Base-by-base conservation (phyloP, 2,329 filamentous ascomycete species). In the Fusarium xylarioides region DNA sequence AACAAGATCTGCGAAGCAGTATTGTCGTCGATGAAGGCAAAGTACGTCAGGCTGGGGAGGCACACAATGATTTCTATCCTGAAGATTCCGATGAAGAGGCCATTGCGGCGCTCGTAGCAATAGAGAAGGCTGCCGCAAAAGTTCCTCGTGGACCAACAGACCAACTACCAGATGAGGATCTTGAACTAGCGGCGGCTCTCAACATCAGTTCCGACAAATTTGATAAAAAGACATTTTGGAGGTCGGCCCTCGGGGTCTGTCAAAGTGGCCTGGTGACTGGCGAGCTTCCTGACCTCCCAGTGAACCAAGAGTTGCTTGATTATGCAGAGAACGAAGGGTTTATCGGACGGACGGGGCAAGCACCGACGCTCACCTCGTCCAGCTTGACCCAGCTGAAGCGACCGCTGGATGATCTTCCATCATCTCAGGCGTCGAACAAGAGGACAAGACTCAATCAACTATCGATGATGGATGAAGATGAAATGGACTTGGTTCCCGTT, bases 1-100 rank as follows among this genome's bases (percentile, higher is more conserved):
- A 75, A 10, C 68, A 75, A 2, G 80, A 84, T 54, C 81, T 81
- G 4, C 49, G 79, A 12, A 84, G 82, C 67, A 88, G 85, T 67
- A 85, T 91, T 47, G 84, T 91, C 28, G 90, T 94, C 10, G 91
- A 95, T 74, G 91, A 94, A 74, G 83, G 84, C 35, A 86, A 85
- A 28, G 89, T 91, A 32, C 80, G 86, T 12, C 80, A 83, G 60
- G 76, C 82, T 34, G 81, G 84, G n/a, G 80, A 86, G 47, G 83
- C 85, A 2, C 82, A 87, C n/a, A 84, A 87, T 28, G 83, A 85
- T 11, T 74, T 83, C n/a, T 86, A 85, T 58, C 80, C 83, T 3
- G 84, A 86, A 37, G 88, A 90, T 66, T 88, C 85, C 3, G 88
- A 90, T 53, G 87, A 89, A 61, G 86, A 89, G n/a, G 74, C 64